phyloP scores from a whole-genome alignment of 495 filamentous ascomycete genomes.

The Aspergillus hancockii region DNA sequence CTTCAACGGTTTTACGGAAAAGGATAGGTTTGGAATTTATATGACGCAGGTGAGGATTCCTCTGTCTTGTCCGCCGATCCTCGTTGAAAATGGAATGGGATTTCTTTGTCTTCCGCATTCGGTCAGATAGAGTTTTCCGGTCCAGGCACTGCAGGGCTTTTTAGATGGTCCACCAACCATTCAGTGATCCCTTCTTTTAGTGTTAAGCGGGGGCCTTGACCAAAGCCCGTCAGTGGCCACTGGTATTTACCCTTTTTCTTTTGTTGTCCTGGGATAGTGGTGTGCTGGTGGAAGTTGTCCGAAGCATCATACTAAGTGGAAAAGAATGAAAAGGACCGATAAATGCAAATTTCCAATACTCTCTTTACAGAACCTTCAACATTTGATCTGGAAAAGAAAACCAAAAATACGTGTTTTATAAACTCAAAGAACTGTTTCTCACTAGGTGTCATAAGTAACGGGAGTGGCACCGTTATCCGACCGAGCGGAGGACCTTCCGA shows the following conservation, averaged over 20 bases:
- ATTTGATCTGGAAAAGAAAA: not conserved
- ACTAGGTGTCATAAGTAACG: not conserved
- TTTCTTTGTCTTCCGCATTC: conserved; percentile 25
- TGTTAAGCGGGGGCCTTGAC: not conserved
- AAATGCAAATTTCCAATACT: no score
- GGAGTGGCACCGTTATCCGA: conserved; percentile 2
- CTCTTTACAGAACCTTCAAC: no score
- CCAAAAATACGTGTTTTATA: not conserved
- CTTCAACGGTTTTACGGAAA: not conserved
- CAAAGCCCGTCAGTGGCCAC: not conserved
- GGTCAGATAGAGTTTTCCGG: conserved; percentile 31
- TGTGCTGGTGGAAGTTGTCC: not conserved
- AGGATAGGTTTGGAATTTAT: not conserved
- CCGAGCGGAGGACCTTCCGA: conserved; percentile 1
- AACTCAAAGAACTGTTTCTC: not conserved
- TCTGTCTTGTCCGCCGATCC: not conserved
- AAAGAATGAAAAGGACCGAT: no score
- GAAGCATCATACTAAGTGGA: not conserved
- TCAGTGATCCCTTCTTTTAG: conserved; percentile 12
- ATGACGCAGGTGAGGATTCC: not conserved
- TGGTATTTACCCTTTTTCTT: not conserved
- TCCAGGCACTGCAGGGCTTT: conserved; percentile 14
- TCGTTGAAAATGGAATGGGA: conserved; percentile 15
- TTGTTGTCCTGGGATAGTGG: not conserved
- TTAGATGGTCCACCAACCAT: conserved; percentile 3